A percentile compares a stretch with the other conserved stretches of the same genome.
These are phyloP conservation scores for Triglochin maritima DNA, from an alignment of 106 monocot genomes.

Conservation along the genomic window DNA sequence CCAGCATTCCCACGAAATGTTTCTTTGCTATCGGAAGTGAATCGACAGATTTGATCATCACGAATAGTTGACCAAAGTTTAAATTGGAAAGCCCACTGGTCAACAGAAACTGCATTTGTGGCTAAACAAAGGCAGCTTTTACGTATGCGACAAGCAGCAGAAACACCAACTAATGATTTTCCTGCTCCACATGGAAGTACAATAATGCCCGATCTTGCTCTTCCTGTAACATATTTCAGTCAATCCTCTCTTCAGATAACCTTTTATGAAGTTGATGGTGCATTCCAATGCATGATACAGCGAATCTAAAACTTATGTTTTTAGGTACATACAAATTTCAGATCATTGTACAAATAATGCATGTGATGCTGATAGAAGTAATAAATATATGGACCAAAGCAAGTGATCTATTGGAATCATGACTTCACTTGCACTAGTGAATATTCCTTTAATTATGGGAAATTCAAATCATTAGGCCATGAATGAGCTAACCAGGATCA, in stretches of 20 bases:
- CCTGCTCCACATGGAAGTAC: constrained; percentile 99
- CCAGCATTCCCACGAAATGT: constrained; percentile 93
- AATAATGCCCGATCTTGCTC: constrained; percentile 98
- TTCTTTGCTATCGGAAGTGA: constrained; percentile 98
- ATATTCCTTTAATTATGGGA: too few species aligned
- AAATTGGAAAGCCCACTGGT: constrained; percentile 99
- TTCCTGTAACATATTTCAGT: constrained; percentile 28
- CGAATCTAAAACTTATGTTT: too few species aligned
- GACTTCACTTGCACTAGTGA: too few species aligned
- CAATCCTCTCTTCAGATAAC: not conserved
- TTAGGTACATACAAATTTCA: too few species aligned
- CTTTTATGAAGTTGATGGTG: too few species aligned
- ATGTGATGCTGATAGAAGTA: too few species aligned
- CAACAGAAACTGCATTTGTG: constrained; percentile 98
- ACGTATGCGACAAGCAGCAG: constrained; percentile 84
- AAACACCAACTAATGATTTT: constrained; percentile 96
- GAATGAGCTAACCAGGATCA: too few species aligned
- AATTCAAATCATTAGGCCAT: too few species aligned
- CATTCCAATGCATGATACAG: too few species aligned
- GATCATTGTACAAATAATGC: too few species aligned
- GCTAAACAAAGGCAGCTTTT: constrained; percentile 94
- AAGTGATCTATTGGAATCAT: too few species aligned
- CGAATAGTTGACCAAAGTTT: constrained; percentile 96
- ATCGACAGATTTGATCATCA: constrained; percentile 94
- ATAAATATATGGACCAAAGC: too few species aligned